These are phyloP conservation scores for Fraxinus cuspidata DNA, from an alignment of 257 asterid genomes.

Conservation along the genomic window DNA sequence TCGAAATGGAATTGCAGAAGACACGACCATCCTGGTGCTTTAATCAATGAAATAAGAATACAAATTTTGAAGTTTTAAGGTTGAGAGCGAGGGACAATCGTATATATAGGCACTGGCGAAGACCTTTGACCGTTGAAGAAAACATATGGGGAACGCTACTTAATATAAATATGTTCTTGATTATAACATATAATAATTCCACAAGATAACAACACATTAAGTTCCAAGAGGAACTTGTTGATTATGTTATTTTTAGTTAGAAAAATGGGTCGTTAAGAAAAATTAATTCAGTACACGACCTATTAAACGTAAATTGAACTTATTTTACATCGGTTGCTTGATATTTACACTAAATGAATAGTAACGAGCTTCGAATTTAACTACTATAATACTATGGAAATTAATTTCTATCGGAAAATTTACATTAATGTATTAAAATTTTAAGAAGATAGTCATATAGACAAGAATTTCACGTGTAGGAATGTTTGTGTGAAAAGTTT, in stretches of 20 bases:
- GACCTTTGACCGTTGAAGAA: too few relatives aligned
- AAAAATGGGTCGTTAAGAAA: not conserved
- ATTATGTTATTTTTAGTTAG: slow-evolving; percentile 4
- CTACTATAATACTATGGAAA: too few relatives aligned
- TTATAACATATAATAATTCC: slow-evolving; percentile 24
- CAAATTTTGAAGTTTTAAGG: too few relatives aligned
- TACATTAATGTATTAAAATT: too few relatives aligned
- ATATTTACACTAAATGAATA: too few relatives aligned
- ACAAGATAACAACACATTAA: slow-evolving; percentile 33
- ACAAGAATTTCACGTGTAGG: too few relatives aligned
- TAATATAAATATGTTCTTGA: not conserved
- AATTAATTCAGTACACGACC: not conserved
- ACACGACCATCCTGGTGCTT: not conserved
- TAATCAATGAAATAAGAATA: not conserved
- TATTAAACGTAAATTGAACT: too few relatives aligned
- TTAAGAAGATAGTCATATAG: too few relatives aligned
- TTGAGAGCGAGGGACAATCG: too few relatives aligned
- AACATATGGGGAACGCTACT: not conserved
- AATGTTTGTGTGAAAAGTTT: not conserved
- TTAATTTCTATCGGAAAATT: too few relatives aligned
- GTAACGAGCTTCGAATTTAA: too few relatives aligned
- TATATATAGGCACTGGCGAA: not conserved
- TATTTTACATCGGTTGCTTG: too few relatives aligned
- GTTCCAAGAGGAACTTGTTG: slow-evolving; percentile 30
- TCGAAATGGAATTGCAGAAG: not conserved